A percentile compares a stretch with the other conserved stretches of the same genome.
Conservation (phyloP, 2,329 filamentous ascomycete genomes). For the Triangularia setosa region DNA sequence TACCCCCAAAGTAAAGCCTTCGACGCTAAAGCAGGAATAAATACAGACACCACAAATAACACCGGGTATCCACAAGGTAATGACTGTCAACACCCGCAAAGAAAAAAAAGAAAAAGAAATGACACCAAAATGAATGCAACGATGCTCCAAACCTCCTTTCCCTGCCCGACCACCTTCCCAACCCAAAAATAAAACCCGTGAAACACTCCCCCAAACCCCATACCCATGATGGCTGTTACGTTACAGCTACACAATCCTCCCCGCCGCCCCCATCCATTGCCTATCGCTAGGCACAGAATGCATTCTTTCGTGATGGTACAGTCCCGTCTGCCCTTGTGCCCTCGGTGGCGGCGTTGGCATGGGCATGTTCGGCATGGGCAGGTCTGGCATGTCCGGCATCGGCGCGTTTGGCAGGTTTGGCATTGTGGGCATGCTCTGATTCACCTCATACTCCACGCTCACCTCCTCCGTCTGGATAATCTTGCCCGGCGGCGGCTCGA, state of each 20-base stretch:
- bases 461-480: constrained; percentile 25
- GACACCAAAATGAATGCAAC: neutral
- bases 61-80: neutral
- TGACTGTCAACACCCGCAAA: neutral
- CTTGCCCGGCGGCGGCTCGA: constrained; percentile 19
- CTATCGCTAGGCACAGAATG: neutral
- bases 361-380: neutral
- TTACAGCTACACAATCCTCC: neutral
- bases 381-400: neutral
- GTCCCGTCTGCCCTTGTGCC: neutral
- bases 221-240: neutral
- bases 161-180: neutral
- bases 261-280: neutral
- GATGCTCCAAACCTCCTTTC: neutral
- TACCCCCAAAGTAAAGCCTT: neutral
- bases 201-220: neutral
- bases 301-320: neutral
- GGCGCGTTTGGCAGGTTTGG: neutral
- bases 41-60: neutral
- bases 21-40: no score
- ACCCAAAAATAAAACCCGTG: neutral
- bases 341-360: neutral
- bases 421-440: neutral
- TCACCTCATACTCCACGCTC: constrained; percentile 22
- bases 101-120: neutral